phyloP scores from a whole-genome alignment of 2,329 filamentous ascomycete species.

The Arthroderma uncinatum region DNA sequence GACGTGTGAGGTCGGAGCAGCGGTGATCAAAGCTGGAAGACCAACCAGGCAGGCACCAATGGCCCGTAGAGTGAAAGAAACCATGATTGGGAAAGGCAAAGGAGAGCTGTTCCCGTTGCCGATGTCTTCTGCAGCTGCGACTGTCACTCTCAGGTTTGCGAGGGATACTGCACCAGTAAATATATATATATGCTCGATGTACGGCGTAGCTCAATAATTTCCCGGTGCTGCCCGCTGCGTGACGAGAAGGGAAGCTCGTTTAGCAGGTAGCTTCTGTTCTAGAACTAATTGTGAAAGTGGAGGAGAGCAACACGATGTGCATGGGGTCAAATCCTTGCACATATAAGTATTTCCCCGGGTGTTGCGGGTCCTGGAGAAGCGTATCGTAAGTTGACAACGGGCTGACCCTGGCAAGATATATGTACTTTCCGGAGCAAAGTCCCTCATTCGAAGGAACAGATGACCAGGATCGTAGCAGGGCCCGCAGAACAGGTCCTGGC shows the following conservation, averaged over 20 bases:
- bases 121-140: background rate
- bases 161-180: background rate
- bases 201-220: background rate
- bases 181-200: background rate
- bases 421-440: background rate
- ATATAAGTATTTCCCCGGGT: constrained; percentile 1
- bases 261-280: background rate
- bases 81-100: constrained; percentile 3
- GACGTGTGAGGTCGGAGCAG: constrained; percentile 8
- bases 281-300: background rate
- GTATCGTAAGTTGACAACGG: background rate
- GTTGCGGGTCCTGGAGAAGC: background rate
- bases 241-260: background rate
- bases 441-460: background rate
- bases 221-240: background rate
- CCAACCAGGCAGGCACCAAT: constrained; percentile 11
- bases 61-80: constrained; percentile 10
- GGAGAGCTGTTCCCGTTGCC: background rate
- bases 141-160: background rate
- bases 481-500: background rate
- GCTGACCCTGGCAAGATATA: background rate
- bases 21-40: constrained; percentile 8
- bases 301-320: constrained; percentile 1
- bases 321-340: background rate
- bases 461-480: background rate